phyloP scores from a whole-genome alignment of 1,284 basidiomycete genomes.

The Fomitopsis betulina region DNA sequence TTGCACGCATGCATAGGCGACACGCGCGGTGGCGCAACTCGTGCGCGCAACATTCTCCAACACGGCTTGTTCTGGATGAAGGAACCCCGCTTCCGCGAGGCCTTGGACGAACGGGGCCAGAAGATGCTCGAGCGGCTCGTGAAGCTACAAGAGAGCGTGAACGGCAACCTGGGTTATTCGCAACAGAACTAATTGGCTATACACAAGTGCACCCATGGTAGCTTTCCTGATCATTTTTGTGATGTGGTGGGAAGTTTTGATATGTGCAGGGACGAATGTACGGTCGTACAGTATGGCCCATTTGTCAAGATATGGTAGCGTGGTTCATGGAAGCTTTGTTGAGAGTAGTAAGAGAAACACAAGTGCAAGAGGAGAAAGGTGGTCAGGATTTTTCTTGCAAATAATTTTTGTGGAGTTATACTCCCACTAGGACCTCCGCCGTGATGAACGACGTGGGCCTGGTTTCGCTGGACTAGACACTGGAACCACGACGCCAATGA shows the following conservation, averaged over 20 bases:
- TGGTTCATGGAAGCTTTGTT: background rate
- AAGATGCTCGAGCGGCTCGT: constrained; percentile 62
- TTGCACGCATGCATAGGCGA: constrained; percentile 75
- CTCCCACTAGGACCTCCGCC: too few relatives aligned
- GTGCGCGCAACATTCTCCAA: constrained; percentile 78
- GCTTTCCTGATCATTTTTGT: too few relatives aligned
- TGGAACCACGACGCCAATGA: too few relatives aligned
- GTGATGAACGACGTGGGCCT: too few relatives aligned
- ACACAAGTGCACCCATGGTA: background rate
- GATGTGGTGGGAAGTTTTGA: too few relatives aligned
- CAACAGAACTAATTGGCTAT: constrained; percentile 24
- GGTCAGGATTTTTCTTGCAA: too few relatives aligned
- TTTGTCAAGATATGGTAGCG: background rate
- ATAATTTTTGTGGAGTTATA: too few relatives aligned
- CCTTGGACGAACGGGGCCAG: constrained; percentile 43
- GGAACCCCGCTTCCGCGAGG: constrained; percentile 46
- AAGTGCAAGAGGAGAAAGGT: too few relatives aligned
- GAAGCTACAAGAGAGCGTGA: constrained; percentile 45
- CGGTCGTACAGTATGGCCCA: background rate
- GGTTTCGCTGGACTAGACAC: too few relatives aligned
- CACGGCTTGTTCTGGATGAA: constrained; percentile 78
- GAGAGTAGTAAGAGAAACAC: too few relatives aligned
- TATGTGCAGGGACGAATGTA: background rate
- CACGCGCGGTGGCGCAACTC: constrained; percentile 52
- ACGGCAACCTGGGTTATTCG: constrained; percentile 51